These are phyloP conservation scores for Xylariaceae sp. DNA, from an alignment of 2,329 filamentous ascomycete species.

Conservation along the genomic window DNA sequence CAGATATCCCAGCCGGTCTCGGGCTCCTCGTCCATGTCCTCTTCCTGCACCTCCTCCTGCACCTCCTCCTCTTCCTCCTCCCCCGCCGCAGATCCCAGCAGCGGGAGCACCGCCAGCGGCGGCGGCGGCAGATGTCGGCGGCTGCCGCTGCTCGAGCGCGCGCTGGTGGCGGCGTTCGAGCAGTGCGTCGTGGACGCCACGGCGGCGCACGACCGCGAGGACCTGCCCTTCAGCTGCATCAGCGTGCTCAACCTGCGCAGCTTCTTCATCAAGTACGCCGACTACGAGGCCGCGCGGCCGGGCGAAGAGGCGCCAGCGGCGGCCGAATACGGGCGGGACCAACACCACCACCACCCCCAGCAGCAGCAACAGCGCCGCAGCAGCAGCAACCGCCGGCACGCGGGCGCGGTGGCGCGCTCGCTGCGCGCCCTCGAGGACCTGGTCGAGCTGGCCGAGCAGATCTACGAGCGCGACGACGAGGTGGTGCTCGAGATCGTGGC, in stretches of 20 bases:
- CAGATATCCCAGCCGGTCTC: too few relatives aligned
- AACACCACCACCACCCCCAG: too few relatives aligned
- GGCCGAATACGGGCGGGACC: too few relatives aligned
- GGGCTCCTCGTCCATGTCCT: constrained; percentile 41
- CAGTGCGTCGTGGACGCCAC: constrained; percentile 1
- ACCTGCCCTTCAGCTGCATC: constrained; percentile 1
- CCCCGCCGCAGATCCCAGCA: too few relatives aligned
- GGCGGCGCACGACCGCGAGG: background rate
- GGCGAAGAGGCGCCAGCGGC: too few relatives aligned
- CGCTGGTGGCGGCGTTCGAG: constrained; percentile 1
- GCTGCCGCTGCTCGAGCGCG: background rate
- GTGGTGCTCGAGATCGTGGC: constrained; percentile 2
- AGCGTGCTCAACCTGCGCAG: background rate
- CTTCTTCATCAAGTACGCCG: constrained; percentile 1
- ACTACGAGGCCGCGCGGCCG: background rate
- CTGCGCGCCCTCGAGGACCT: constrained; percentile 1
- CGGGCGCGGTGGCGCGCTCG: background rate
- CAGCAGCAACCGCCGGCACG: background rate
- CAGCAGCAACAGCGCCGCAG: too few relatives aligned
- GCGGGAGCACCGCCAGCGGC: too few relatives aligned
- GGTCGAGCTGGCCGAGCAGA: constrained; percentile 2
- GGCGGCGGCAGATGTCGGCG: background rate
- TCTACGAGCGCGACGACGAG: constrained; percentile 3
- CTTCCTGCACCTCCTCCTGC: constrained; percentile 24
- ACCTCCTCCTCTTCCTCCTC: too few relatives aligned